These are phyloP conservation scores for Cylindrotheca closterium DNA, from an alignment of 108 stramenopile species.

Conservation along the genomic window DNA sequence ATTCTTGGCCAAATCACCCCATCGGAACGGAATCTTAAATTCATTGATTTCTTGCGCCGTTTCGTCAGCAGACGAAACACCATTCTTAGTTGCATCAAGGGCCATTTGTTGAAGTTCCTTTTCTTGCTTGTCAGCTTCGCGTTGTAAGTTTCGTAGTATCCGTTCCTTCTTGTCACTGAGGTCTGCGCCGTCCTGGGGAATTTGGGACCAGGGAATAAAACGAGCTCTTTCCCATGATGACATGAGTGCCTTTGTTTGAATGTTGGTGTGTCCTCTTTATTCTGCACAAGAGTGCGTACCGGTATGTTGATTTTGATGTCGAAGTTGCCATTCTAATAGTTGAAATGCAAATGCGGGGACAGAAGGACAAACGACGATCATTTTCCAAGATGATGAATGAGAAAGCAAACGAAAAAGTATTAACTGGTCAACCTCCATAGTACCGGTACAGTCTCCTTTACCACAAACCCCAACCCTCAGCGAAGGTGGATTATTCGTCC, in stretches of 20 bases:
- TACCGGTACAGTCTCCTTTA: too few relatives aligned
- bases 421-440: too few relatives aligned
- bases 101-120: constrained; percentile 20
- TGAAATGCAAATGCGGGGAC: not conserved
- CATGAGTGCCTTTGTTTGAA: too few relatives aligned
- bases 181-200: constrained; percentile 39
- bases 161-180: constrained; percentile 64
- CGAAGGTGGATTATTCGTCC: too few relatives aligned
- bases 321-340: too few relatives aligned
- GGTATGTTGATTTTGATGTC: too few relatives aligned
- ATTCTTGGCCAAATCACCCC: constrained; percentile 56
- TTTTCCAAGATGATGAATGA: not conserved
- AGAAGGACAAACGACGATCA: not conserved
- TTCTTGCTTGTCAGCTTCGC: constrained; percentile 58
- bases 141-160: constrained; percentile 59
- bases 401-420: not conserved
- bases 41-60: not conserved
- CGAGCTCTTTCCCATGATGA: constrained; percentile 87
- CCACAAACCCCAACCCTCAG: too few relatives aligned
- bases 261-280: too few relatives aligned
- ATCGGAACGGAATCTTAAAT: constrained; percentile 39
- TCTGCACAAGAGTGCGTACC: too few relatives aligned
- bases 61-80: constrained; percentile 16
- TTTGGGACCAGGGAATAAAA: constrained; percentile 71
- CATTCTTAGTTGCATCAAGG: not conserved